Conservation (phyloP, 257 asterid species). For the Lycium barbarum region DNA sequence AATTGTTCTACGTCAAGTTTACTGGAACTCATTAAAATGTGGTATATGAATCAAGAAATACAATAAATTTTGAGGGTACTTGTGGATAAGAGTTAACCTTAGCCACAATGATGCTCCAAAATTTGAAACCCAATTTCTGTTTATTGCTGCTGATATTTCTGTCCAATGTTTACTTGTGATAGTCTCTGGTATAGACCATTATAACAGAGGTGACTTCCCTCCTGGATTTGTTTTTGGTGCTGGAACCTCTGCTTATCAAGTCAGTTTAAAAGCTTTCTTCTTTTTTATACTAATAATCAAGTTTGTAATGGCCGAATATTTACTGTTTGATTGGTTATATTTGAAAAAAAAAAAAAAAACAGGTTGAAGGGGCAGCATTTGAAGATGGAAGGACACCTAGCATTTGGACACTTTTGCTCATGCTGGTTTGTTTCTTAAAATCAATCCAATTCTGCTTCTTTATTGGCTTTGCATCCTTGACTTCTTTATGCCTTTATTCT, state of each 20-base stretch:
- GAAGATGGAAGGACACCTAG: slow-evolving; percentile 58
- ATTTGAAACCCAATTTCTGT: not conserved
- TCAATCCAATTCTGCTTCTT: not conserved
- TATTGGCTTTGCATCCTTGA: not conserved
- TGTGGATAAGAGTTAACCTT: no score
- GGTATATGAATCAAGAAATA: no score
- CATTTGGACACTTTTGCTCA: slow-evolving; percentile 54
- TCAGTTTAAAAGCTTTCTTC: not conserved
- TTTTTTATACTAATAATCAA: not conserved
- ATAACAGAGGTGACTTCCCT: slow-evolving; percentile 53
- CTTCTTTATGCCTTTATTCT: no score
- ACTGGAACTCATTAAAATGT: no score
- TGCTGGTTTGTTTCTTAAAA: slow-evolving; percentile 40
- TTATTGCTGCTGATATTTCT: not conserved
- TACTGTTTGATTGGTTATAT: slow-evolving; percentile 12
- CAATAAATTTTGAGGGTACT: no score
- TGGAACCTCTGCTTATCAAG: slow-evolving; percentile 56
- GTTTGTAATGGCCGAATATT: not conserved
- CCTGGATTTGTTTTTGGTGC: slow-evolving; percentile 58
- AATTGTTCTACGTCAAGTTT: no score
- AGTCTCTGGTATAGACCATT: slow-evolving; percentile 35
- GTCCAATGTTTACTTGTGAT: not conserved
- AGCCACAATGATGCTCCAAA: not conserved
- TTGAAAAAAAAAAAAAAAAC: slow-evolving; percentile 23
- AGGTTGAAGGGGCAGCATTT: slow-evolving; percentile 53